These are phyloP conservation scores for Xylariaceae sp. DNA, from an alignment of 2,329 filamentous ascomycete species.

Conservation along the genomic window DNA sequence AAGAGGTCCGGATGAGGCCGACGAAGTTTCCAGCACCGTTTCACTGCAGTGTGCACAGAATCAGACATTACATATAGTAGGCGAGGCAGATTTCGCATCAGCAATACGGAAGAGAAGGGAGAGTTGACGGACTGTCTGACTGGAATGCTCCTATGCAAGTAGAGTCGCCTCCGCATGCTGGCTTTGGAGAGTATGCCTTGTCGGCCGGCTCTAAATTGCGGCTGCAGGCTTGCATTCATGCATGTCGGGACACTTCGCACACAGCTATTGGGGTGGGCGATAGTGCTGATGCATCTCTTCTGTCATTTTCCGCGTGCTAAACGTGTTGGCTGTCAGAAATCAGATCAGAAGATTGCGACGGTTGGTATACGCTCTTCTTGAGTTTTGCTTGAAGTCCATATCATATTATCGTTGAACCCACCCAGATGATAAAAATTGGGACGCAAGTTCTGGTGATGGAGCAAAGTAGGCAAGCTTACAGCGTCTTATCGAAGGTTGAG, in stretches of 20 bases:
- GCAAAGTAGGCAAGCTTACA: no score
- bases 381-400: no score
- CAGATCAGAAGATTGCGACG: no score
- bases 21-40: not conserved
- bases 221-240: not conserved
- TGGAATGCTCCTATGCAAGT: not conserved
- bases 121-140: not conserved
- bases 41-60: conserved; percentile 1
- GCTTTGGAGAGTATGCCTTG: conserved; percentile 1
- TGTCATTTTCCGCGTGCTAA: conserved; percentile 2
- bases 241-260: conserved; percentile 1
- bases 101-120: not conserved
- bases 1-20: no score
- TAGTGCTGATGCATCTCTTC: not conserved
- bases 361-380: no score
- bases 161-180: not conserved
- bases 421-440: no score
- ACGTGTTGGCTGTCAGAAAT: no score
- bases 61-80: not conserved
- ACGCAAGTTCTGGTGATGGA: no score
- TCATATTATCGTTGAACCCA: no score
- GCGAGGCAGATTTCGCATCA: conserved; percentile 6
- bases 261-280: not conserved
- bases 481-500: no score
- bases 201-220: conserved; percentile 2